Evolutionary conservation across 306 rosid species (phyloP), one percentile per base, ranked within the genome.

Genomic region (Prunus mongolica): DNA sequence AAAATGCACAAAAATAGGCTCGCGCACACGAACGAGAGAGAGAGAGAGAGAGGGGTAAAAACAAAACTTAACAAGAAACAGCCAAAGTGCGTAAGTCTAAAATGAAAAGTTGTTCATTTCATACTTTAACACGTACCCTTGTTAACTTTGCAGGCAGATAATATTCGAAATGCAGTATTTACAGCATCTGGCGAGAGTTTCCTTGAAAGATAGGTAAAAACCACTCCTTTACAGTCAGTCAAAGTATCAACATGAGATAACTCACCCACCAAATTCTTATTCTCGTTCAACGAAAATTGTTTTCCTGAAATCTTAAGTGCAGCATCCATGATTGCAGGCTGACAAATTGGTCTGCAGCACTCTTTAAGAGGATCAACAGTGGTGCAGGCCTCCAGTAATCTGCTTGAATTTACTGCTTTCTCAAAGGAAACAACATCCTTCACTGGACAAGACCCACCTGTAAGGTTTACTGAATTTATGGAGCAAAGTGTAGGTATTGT

Each of bases 111-210:
- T 55, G 50, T 20, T 3, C 51, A 10, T 41, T 3, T 3, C 44
- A 57, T 30, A 67, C 63, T 20, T 30, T 11, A 77, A 58, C 44
- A 46, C 10, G 15, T 71, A 92, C 99, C 99, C 91, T 96, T 96
- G 88, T 92, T 96, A 78, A 89, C 96, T 85, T 92, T 96, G 91
- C 99, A 96, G 57, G 99, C 88, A 66, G 98, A 96, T 68, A 96
- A 76, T 88, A 92, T 86, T 67, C 98, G 93, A 82, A 88, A 89
- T 62, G 90, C 91, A 68, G 89, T 76, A 78, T 92, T 87, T 77
- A 92, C 89, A 32, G 79, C 84, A 67, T 90, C 93, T 69, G 81
- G 76, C 5, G 92, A 78, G 75, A 96, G 84, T 73, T 87, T 88
- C 76, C 84, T 86, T 77, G 97, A 91, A 78, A 96, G 86, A 85